Percentiles rank a stretch among this genome's conserved stretches.
Conservation (phyloP, 495 filamentous ascomycete genomes). For the Xylaria venustula region DNA sequence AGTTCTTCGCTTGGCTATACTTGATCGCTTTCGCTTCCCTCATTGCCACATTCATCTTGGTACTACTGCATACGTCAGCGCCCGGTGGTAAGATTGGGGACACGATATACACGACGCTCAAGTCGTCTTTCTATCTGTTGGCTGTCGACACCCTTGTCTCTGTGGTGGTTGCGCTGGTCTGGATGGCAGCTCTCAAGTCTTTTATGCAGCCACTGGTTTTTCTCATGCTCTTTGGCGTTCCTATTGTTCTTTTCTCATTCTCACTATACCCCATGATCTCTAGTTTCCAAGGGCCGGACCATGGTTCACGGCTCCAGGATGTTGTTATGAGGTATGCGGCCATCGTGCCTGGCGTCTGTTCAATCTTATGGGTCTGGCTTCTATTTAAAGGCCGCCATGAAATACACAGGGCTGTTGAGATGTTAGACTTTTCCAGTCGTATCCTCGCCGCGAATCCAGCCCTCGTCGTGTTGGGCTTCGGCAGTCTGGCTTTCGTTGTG, state of each 20-base stretch:
- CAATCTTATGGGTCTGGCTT: constrained; percentile 77
- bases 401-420: constrained; percentile 73
- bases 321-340: constrained; percentile 86
- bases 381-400: constrained; percentile 76
- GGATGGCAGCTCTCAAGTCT: constrained; percentile 83
- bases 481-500: constrained; percentile 69
- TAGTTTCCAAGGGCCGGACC: constrained; percentile 73
- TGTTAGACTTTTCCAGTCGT: constrained; percentile 86
- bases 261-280: constrained; percentile 88
- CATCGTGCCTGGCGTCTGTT: constrained; percentile 69
- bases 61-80: constrained; percentile 80
- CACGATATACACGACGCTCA: constrained; percentile 88
- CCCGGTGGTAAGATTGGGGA: constrained; percentile 70
- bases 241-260: constrained; percentile 80
- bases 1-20: constrained; percentile 89
- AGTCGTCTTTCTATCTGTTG: constrained; percentile 82
- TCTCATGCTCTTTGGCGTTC: constrained; percentile 77
- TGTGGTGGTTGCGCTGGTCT: constrained; percentile 79
- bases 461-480: constrained; percentile 78
- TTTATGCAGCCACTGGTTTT: constrained; percentile 80
- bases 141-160: constrained; percentile 90
- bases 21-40: constrained; percentile 78
- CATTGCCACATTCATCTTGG: constrained; percentile 81
- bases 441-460: constrained; percentile 84
- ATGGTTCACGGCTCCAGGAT: constrained; percentile 76